phyloP scores from a whole-genome alignment of 169 alveolate species.

The Ichthyophthirius multifiliis region DNA sequence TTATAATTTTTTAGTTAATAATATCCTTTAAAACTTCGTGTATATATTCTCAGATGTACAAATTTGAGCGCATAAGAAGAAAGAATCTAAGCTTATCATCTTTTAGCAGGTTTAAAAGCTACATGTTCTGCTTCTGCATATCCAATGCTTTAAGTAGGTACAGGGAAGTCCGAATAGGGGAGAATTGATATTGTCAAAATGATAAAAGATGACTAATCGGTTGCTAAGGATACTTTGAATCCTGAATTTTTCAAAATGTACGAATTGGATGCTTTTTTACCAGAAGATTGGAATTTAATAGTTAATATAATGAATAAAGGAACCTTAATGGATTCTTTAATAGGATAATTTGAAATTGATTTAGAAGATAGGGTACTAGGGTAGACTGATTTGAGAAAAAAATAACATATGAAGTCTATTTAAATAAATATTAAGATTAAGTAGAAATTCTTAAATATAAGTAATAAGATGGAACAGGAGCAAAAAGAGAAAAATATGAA shows the following conservation, averaged over 20 bases:
- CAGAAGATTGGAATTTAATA: constrained; percentile 73
- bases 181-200: constrained; percentile 48
- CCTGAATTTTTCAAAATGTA: constrained; percentile 72
- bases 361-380: constrained; percentile 77
- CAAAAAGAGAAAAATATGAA: constrained; percentile 17
- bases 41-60: constrained; percentile 59
- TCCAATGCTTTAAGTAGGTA: constrained; percentile 4
- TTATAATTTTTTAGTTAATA: constrained; percentile 19
- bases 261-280: constrained; percentile 75
- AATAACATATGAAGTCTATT: constrained; percentile 14
- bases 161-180: constrained; percentile 12
- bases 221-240: constrained; percentile 39
- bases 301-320: constrained; percentile 53
- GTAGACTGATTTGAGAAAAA: constrained; percentile 17
- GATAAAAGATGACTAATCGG: constrained; percentile 51
- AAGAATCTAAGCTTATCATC: constrained; percentile 45
- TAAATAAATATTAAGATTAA: constrained; percentile 26
- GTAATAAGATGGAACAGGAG: constrained; percentile 24
- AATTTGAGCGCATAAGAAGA: constrained; percentile 68
- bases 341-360: constrained; percentile 76
- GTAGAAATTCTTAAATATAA: constrained; percentile 27
- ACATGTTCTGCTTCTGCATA: constrained; percentile 8
- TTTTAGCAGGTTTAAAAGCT: constrained; percentile 62
- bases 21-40: constrained; percentile 48
- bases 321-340: constrained; percentile 51